These are phyloP conservation scores for Cryphonectria nitschkei DNA, from an alignment of 2,329 filamentous ascomycete genomes.

Conservation along the genomic window DNA sequence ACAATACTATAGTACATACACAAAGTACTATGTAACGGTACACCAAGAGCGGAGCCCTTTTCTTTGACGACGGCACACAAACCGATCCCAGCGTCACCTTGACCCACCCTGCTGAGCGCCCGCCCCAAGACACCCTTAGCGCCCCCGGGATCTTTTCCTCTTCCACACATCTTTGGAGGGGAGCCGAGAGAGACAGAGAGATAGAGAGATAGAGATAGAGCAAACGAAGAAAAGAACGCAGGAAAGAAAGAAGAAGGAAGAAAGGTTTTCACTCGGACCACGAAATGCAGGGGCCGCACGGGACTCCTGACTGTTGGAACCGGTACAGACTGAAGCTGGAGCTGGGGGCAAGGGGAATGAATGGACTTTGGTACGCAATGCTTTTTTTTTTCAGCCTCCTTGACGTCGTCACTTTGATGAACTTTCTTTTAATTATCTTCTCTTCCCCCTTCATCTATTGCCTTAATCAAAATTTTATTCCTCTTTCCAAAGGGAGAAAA, in stretches of 20 bases:
- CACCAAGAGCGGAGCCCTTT: background rate
- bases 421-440: background rate
- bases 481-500: background rate
- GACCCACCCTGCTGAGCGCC: conserved; percentile 5
- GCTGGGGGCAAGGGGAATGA: background rate
- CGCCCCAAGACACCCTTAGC: background rate
- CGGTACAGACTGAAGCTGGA: conserved; percentile 1
- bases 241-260: background rate
- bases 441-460: background rate
- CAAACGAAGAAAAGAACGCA: background rate
- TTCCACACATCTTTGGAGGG: background rate
- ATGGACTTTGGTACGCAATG: background rate
- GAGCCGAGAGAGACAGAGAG: background rate
- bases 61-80: conserved; percentile 10
- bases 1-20: background rate
- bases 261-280: background rate
- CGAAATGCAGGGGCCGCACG: conserved; percentile 26
- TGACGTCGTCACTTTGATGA: background rate
- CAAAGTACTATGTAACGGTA: background rate
- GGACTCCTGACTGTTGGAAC: conserved; percentile 20
- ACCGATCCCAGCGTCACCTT: conserved; percentile 23
- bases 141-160: background rate
- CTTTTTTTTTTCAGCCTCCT: conserved; percentile 24
- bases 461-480: background rate
- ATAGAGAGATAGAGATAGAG: background rate